These are phyloP conservation scores for Ogataea methylovora DNA, from an alignment of 805 yeast species.

Conservation along the genomic window DNA sequence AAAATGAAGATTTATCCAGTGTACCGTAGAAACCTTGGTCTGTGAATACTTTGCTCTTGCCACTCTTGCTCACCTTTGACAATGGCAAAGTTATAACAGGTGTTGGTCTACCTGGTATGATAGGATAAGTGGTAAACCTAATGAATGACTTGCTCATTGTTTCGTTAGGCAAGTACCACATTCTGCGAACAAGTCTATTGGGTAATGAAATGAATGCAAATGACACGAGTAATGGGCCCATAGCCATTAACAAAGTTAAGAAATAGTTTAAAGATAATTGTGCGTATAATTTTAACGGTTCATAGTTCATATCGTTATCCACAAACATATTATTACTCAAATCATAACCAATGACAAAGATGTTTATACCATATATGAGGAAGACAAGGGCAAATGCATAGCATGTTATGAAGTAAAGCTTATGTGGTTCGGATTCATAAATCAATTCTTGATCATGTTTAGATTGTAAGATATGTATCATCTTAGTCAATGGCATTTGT, in stretches of 20 bases:
- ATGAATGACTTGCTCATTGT: conserved; percentile 29
- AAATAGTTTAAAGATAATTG: conserved; percentile 19
- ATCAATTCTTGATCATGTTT: conserved; percentile 55
- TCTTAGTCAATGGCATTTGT: conserved; percentile 47
- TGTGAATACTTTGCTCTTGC: conserved; percentile 67
- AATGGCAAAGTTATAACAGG: conserved; percentile 68
- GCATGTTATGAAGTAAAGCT: conserved; percentile 63
- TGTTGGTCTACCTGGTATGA: conserved; percentile 68
- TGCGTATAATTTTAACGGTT: conserved; percentile 15
- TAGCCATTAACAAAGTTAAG: conserved; percentile 30
- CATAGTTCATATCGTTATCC: conserved; percentile 23
- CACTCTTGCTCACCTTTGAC: conserved; percentile 44
- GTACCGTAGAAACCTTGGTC: conserved; percentile 88
- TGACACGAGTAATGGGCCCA: conserved; percentile 34
- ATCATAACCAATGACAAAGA: conserved; percentile 22
- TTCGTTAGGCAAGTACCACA: conserved; percentile 66
- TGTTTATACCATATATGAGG: conserved; percentile 56
- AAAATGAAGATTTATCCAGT: conserved; percentile 63
- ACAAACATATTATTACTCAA: conserved; percentile 18
- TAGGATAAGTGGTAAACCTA: conserved; percentile 66
- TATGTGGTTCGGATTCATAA: conserved; percentile 80
- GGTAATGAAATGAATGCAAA: conserved; percentile 46
- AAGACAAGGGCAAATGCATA: conserved; percentile 63
- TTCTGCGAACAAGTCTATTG: conserved; percentile 62
- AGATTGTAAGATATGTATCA: conserved; percentile 44